These are phyloP conservation scores for Sphagnum contortum DNA, from an alignment of 225 moss, liverwort and hornwort genomes.

Conservation along the genomic window DNA sequence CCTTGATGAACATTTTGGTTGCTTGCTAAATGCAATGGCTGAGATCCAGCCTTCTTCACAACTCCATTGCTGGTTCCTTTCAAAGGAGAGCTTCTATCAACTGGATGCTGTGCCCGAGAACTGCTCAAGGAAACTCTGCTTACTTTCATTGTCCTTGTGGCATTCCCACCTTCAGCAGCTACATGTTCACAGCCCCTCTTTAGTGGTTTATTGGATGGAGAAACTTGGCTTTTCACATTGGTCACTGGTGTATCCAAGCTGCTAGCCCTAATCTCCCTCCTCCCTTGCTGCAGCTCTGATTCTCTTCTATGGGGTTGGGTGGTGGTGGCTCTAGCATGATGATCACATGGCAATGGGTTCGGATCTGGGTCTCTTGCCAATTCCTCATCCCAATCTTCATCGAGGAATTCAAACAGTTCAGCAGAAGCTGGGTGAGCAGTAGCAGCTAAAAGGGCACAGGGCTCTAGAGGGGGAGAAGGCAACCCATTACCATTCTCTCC, in stretches of 20 bases:
- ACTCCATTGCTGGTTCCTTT: constrained; percentile 26
- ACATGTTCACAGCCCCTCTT: constrained; percentile 20
- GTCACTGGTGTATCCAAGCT: constrained; percentile 39
- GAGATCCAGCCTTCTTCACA: constrained; percentile 48
- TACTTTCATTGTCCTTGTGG: constrained; percentile 29
- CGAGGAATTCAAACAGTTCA: constrained; percentile 32
- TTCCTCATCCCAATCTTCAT: constrained; percentile 58
- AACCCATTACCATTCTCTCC: constrained; percentile 76
- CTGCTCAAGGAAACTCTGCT: constrained; percentile 26
- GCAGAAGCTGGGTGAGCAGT: constrained; percentile 44
- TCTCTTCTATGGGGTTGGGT: constrained; percentile 59
- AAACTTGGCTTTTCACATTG: constrained; percentile 42
- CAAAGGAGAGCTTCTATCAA: constrained; percentile 24
- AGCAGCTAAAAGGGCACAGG: constrained; percentile 69
- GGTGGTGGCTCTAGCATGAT: constrained; percentile 28
- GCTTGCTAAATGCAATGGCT: constrained; percentile 32
- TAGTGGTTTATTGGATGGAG: constrained; percentile 39
- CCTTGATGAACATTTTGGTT: constrained; percentile 11
- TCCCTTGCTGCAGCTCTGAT: constrained; percentile 42
- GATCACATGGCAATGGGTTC: no score
- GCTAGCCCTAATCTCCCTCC: constrained; percentile 27
- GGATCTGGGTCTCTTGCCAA: constrained; percentile 13
- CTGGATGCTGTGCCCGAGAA: constrained; percentile 39
- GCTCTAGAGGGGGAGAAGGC: constrained; percentile 84
- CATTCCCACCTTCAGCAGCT: constrained; percentile 21